Percentiles rank a stretch among this genome's conserved stretches.
Evolutionary conservation across 768 basidiomycete genomes (phyloP).

Genomic region (Hysterangium stoloniferum): DNA sequence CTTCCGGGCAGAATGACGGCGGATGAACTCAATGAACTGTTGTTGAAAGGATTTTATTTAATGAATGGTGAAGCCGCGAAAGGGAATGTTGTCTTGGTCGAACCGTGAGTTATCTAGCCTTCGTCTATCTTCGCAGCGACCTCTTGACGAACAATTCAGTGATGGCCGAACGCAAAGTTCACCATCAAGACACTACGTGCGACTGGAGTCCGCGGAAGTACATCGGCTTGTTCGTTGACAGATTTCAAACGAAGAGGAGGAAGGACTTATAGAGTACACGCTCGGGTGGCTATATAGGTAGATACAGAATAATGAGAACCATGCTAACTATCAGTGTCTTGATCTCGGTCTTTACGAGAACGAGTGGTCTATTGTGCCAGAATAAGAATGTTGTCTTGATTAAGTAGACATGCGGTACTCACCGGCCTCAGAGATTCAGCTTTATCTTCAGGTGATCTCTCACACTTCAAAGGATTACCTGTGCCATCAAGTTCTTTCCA

Average conservation of each 20-base stretch:
- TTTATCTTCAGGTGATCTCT: slow-evolving; percentile 73
- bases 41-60: slow-evolving; percentile 38
- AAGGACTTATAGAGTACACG: slow-evolving; percentile 38
- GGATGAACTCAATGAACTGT: slow-evolving; percentile 27
- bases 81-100: slow-evolving; percentile 42
- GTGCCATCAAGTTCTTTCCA: slow-evolving; percentile 64
- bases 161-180: slow-evolving; percentile 2
- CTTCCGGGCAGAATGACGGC: slow-evolving; percentile 42
- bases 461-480: slow-evolving; percentile 50
- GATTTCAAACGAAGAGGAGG: slow-evolving; percentile 30
- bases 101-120: slow-evolving; percentile 31
- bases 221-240: slow-evolving; percentile 59
- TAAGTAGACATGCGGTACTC: slow-evolving; percentile 20
- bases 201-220: slow-evolving; percentile 55
- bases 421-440: slow-evolving; percentile 52
- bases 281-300: slow-evolving; percentile 44
- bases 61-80: slow-evolving; percentile 30
- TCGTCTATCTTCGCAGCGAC: background rate
- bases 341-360: slow-evolving; percentile 8
- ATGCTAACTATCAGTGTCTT: slow-evolving; percentile 14
- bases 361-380: slow-evolving; percentile 6
- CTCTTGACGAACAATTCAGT: background rate
- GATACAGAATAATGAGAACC: background rate
- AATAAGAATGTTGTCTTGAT: no score
- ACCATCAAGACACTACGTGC: slow-evolving; percentile 33